Evolutionary conservation across 805 yeast genomes (phyloP).

Genomic region (Ogataea chonburiensis): DNA sequence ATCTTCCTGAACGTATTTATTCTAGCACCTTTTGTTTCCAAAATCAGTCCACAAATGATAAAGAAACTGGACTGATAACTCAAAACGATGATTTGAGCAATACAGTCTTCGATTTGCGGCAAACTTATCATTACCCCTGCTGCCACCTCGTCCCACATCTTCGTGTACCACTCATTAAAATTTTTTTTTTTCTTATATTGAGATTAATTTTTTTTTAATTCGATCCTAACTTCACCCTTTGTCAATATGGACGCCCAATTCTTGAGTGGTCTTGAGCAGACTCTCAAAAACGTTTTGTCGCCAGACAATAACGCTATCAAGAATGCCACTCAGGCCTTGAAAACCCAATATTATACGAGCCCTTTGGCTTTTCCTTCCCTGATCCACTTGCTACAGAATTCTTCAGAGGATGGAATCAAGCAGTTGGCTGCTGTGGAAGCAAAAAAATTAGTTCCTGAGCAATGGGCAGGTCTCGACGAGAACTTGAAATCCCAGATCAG

Average conservation of each 20-base stretch:
- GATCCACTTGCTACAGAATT: constrained; percentile 73
- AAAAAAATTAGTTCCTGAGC: constrained; percentile 70
- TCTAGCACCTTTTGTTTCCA: too few species aligned
- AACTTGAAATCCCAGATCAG: constrained; percentile 60
- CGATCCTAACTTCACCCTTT: not conserved
- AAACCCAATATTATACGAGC: constrained; percentile 69
- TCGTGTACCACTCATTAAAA: constrained; percentile 13
- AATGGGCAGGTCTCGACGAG: constrained; percentile 62
- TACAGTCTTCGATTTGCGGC: too few species aligned
- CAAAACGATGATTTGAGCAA: too few species aligned
- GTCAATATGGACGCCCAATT: constrained; percentile 65
- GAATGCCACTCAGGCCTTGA: constrained; percentile 73
- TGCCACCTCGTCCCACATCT: too few species aligned
- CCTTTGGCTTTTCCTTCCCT: constrained; percentile 77
- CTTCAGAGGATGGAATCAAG: constrained; percentile 67
- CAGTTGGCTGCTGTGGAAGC: constrained; percentile 97
- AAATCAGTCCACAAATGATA: too few species aligned
- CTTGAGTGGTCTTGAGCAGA: constrained; percentile 69
- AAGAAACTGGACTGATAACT: too few species aligned
- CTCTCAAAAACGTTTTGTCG: constrained; percentile 72
- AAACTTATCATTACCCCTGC: too few species aligned
- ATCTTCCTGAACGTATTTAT: too few species aligned
- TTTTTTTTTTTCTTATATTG: constrained; percentile 5
- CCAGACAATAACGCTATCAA: constrained; percentile 84
- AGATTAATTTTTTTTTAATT: constrained; percentile 1